These are phyloP conservation scores for Fusarium dlaminii DNA, from an alignment of 2,329 filamentous ascomycete genomes.

Conservation along the genomic window DNA sequence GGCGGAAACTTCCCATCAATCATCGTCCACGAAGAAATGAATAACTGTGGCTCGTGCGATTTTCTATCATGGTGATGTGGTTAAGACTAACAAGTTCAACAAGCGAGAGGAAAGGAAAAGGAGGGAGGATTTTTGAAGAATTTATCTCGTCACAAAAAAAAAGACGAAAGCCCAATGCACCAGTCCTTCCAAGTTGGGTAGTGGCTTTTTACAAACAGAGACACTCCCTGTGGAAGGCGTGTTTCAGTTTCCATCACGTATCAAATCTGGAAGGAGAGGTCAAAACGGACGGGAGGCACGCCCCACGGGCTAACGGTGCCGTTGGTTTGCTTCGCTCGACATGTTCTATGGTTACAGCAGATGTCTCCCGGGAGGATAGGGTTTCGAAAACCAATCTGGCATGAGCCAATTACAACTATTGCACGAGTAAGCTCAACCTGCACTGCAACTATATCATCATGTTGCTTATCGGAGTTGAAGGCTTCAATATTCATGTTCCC, in stretches of 20 bases:
- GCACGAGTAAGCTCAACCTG: neutral
- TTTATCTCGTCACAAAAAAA: neutral
- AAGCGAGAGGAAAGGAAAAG: neutral
- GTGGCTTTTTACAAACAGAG: conserved; percentile 16
- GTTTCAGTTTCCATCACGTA: conserved; percentile 40
- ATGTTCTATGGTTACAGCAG: conserved; percentile 9
- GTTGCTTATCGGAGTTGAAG: neutral
- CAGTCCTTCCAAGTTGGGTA: conserved; percentile 27
- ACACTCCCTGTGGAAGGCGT: conserved; percentile 13
- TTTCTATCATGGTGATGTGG: neutral
- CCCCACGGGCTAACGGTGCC: conserved; percentile 20
- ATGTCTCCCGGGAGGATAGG: conserved; percentile 8
- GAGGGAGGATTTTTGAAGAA: neutral
- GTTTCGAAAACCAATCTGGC: neutral
- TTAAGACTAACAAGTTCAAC: neutral
- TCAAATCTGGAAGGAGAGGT: conserved; percentile 28
- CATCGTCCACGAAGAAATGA: conserved; percentile 16
- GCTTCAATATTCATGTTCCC: conserved; percentile 8
- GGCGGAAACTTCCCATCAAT: conserved; percentile 35
- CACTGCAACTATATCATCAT: neutral
- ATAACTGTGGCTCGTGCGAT: conserved; percentile 23
- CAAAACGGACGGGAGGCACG: conserved; percentile 2
- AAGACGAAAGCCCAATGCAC: conserved; percentile 17
- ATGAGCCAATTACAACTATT: conserved; percentile 15
- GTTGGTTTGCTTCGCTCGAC: conserved; percentile 27